phyloP scores from a whole-genome alignment of 2,329 filamentous ascomycete genomes.

The Botrytis deweyae region DNA sequence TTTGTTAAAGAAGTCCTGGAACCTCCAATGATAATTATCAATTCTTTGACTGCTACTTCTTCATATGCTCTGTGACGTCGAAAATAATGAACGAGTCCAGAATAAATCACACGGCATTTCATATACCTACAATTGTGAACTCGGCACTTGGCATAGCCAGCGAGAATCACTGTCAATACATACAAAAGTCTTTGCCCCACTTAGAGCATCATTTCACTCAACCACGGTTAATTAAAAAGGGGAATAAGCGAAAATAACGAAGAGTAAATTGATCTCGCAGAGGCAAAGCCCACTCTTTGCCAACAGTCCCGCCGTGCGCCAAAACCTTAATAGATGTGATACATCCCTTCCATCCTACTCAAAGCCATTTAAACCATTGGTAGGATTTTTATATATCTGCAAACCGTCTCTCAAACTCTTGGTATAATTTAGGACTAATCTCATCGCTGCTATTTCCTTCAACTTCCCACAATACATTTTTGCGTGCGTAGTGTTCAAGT shows the following conservation, averaged over 20 bases:
- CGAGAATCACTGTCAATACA: neutral
- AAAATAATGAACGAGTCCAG: neutral
- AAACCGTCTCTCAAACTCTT: slow-evolving; percentile 80
- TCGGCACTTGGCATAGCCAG: neutral
- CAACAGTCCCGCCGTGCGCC: slow-evolving; percentile 3
- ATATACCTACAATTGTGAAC: neutral
- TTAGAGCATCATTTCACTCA: neutral
- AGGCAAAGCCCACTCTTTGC: neutral
- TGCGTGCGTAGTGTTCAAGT: slow-evolving; percentile 82
- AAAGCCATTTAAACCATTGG: neutral
- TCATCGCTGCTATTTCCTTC: slow-evolving; percentile 89
- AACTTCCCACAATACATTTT: slow-evolving; percentile 83
- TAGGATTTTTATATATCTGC: slow-evolving; percentile 29
- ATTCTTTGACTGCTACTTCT: neutral
- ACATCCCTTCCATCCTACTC: slow-evolving; percentile 11
- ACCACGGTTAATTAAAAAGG: neutral
- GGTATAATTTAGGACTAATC: slow-evolving; percentile 85
- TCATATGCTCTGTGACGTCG: neutral
- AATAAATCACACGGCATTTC: neutral
- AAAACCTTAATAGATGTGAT: neutral
- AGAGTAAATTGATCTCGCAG: neutral
- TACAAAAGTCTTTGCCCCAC: neutral
- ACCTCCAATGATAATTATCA: neutral
- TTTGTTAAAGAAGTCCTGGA: neutral
- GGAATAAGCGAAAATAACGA: neutral